These are phyloP conservation scores for Trichothecium sympodiale DNA, from an alignment of 2,329 filamentous ascomycete genomes.

Conservation along the genomic window DNA sequence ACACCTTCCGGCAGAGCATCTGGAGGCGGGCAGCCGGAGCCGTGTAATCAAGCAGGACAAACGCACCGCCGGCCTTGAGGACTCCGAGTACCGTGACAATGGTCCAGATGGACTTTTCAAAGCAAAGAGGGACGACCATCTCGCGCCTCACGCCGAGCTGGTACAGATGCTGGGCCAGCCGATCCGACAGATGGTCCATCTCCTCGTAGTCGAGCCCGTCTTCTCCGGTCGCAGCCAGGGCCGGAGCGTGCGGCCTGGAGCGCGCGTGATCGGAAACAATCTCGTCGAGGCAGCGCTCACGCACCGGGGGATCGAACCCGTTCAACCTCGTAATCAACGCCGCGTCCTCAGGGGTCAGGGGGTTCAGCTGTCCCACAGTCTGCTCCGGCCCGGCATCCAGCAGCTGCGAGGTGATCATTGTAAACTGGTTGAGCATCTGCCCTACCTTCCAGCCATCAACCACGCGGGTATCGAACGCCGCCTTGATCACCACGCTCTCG, in stretches of 20 bases:
- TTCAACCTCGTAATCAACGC: background rate
- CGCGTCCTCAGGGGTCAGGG: background rate
- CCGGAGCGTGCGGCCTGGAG: conserved; percentile 16
- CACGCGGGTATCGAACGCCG: background rate
- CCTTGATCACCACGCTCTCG: background rate
- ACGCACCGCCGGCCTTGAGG: conserved; percentile 14
- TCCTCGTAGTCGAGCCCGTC: conserved; percentile 14
- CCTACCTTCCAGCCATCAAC: background rate
- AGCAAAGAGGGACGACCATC: conserved; percentile 8
- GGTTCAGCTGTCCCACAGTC: background rate
- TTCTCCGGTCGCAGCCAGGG: conserved; percentile 32
- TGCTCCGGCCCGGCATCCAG: background rate
- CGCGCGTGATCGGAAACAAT: background rate
- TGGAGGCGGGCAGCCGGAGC: conserved; percentile 3
- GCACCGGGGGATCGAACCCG: background rate
- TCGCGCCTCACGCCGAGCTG: conserved; percentile 4
- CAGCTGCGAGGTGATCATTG: background rate
- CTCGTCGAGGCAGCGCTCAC: background rate
- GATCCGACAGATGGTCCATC: conserved; percentile 10
- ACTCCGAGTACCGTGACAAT: conserved; percentile 13
- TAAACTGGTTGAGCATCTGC: background rate
- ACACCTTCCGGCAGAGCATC: background rate
- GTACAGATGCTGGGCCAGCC: conserved; percentile 5
- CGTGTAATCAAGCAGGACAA: conserved; percentile 9
- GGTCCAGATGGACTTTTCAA: conserved; percentile 13